phyloP scores from a whole-genome alignment of 1,284 basidiomycete genomes.

The Rugosomyces carneus region DNA sequence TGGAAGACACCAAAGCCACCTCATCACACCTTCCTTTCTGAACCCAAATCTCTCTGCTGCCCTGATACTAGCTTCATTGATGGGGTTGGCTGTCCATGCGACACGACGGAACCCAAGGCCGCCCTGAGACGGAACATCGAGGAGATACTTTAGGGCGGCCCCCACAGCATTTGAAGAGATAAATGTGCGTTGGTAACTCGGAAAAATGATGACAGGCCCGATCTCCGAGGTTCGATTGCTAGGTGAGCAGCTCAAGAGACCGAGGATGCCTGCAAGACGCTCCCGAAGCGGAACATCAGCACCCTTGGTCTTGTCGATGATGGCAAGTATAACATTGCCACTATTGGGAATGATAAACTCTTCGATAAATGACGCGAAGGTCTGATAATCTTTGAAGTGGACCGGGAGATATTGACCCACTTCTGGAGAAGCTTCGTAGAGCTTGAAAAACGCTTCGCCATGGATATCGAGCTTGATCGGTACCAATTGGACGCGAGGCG shows the following conservation, averaged over 20 bases:
- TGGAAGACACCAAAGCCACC: constrained; percentile 45
- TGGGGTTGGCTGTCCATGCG: constrained; percentile 47
- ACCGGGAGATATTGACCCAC: constrained; percentile 22
- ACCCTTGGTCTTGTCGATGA: constrained; percentile 34
- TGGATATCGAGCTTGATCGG: constrained; percentile 33
- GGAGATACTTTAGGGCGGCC: constrained; percentile 40
- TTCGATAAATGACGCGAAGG: constrained; percentile 20
- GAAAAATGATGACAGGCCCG: constrained; percentile 36
- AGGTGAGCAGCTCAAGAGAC: constrained; percentile 26
- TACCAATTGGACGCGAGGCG: constrained; percentile 31
- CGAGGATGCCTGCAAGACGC: constrained; percentile 37
- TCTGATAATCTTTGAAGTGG: constrained; percentile 3
- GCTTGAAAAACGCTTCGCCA: constrained; percentile 23
- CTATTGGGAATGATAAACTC: constrained; percentile 14
- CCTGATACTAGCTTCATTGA: constrained; percentile 42
- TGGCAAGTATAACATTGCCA: constrained; percentile 26
- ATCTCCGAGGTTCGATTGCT: constrained; percentile 34
- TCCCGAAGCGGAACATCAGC: constrained; percentile 16
- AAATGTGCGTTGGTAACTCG: constrained; percentile 41
- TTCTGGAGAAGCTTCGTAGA: constrained; percentile 14
- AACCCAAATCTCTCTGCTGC: constrained; percentile 59
- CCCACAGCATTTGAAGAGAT: constrained; percentile 42
- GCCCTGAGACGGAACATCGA: constrained; percentile 45
- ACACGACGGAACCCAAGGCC: constrained; percentile 58
- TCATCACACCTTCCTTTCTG: constrained; percentile 42